Evolutionary conservation across 495 filamentous ascomycete genomes (phyloP), one percentile per base, ranked within the genome.

Genomic region (Neurospora sp.): DNA sequence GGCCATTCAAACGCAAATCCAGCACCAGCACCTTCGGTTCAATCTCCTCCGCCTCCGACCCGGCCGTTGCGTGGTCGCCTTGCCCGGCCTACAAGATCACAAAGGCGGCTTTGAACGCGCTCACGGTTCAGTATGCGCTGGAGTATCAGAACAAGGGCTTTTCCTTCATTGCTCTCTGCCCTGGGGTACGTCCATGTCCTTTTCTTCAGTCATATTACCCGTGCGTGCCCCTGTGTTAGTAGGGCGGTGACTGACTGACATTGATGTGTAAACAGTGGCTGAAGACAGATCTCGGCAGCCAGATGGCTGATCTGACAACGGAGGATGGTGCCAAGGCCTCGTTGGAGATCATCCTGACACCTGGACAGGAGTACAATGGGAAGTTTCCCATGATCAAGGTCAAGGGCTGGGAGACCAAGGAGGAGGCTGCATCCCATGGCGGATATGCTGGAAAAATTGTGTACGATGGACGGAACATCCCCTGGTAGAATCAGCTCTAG

Each of bases 61-160:
- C 38, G 6, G 69, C 43, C 7, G 81, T 76, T 69, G 70, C 69
- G 3, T 40, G 70, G 11, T 45, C 75, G 13, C 79, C 79, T 0
- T 73, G 40, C 10, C 86, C 84, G 7, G 83, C 83, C 7, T 89
- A 89, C 74, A 87, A 86, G 74, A 82, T 88, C 72, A 79, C 82
- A 39, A 89, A 89, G 76, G 84, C 86, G 0, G 85, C 84, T 3
- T 70, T 87, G 70, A 87, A 88, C 71, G 83, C 84, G 77, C 74
- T 89, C 6, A 88, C 83, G 4, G 80, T 84, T 0, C 84, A 87
- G 72, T 87, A 87, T 71, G 81, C 86, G 1, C 72, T 81, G 48
- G 76, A 79, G 19, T 84, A 82, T 71, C 81, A 76, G 3, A 73
- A 81, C 5, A 78, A 84, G 10, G 83, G 84, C 0, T 86, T 88